Conservation (phyloP, 1,139 yeast species). For the Debaryomyces singareniensis region DNA sequence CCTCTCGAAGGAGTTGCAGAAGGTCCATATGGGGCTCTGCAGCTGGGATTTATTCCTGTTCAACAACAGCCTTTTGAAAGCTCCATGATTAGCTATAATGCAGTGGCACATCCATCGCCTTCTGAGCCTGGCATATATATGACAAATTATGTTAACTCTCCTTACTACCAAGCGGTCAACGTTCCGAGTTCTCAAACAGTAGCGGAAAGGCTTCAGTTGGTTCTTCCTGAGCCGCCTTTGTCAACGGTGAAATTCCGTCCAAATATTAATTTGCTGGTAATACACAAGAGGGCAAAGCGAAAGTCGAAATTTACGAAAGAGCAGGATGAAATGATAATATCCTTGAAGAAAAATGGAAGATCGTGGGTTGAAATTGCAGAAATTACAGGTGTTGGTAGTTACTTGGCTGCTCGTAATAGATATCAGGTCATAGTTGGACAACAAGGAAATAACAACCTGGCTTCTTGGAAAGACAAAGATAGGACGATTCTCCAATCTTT, state of each 20-base stretch:
- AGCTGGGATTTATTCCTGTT: not conserved
- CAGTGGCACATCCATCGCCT: not conserved
- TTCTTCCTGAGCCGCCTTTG: slow-evolving; percentile 36
- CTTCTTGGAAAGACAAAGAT: slow-evolving; percentile 59
- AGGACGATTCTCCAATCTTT: slow-evolving; percentile 43
- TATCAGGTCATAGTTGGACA: slow-evolving; percentile 81
- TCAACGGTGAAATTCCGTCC: slow-evolving; percentile 26
- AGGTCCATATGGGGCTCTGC: slow-evolving; percentile 1
- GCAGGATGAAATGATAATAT: slow-evolving; percentile 62
- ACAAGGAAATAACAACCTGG: slow-evolving; percentile 67
- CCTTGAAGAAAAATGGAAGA: slow-evolving; percentile 56
- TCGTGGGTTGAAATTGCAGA: slow-evolving; percentile 75
- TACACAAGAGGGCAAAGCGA: slow-evolving; percentile 7
- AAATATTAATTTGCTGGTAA: slow-evolving; percentile 12
- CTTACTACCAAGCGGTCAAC: slow-evolving; percentile 2
- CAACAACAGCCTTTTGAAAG: slow-evolving; percentile 1
- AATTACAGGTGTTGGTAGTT: slow-evolving; percentile 57
- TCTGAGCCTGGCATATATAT: not conserved
- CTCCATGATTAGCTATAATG: not conserved
- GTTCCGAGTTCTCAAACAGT: slow-evolving; percentile 1
- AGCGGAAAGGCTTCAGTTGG: slow-evolving; percentile 5
- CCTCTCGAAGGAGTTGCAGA: not conserved
- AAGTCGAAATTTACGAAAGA: slow-evolving; percentile 34
- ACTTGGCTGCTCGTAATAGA: slow-evolving; percentile 69
- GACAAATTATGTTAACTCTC: slow-evolving; percentile 1